A percentile compares a stretch with the other conserved stretches of the same genome.
Evolutionary conservation across 2,329 filamentous ascomycete species (phyloP).

Genomic region (Cercospora sp.): DNA sequence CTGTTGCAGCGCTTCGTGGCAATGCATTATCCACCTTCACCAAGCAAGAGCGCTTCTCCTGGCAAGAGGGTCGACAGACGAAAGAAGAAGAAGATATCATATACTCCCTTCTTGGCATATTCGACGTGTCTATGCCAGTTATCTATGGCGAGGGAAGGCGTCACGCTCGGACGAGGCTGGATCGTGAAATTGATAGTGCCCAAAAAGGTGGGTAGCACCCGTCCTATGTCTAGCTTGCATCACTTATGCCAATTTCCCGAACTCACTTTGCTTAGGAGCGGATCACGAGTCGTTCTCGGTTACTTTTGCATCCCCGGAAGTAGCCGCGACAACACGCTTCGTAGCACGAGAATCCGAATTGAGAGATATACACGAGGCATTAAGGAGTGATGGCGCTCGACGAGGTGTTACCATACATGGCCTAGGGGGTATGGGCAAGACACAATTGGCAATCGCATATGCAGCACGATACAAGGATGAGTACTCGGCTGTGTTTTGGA

Average conservation of each 20-base stretch:
- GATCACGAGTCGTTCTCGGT: not conserved
- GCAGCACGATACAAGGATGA: not conserved
- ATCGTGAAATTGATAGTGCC: not conserved
- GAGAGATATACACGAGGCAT: not conserved
- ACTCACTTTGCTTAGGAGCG: no score
- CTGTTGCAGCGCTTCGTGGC: not conserved
- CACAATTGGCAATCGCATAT: constrained; percentile 26
- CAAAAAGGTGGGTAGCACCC: not conserved
- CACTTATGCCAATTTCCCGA: no score
- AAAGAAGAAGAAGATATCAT: not conserved
- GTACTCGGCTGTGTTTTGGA: constrained; percentile 40
- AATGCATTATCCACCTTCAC: not conserved
- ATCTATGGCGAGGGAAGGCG: not conserved
- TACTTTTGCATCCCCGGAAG: not conserved
- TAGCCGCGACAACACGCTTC: not conserved
- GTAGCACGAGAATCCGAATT: not conserved
- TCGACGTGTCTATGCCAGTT: not conserved
- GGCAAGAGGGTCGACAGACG: not conserved
- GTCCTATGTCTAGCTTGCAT: no score
- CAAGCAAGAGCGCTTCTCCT: not conserved
- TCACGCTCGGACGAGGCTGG: not conserved
- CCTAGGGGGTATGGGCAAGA: constrained; percentile 37
- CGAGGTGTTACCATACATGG: constrained; percentile 30
- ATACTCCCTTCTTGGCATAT: not conserved
- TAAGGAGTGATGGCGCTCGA: not conserved